A percentile compares a stretch with the other conserved stretches of the same genome.
These are phyloP conservation scores for Pseudogymnoascus pannorum DNA, from an alignment of 2,329 filamentous ascomycete genomes.

Conservation along the genomic window DNA sequence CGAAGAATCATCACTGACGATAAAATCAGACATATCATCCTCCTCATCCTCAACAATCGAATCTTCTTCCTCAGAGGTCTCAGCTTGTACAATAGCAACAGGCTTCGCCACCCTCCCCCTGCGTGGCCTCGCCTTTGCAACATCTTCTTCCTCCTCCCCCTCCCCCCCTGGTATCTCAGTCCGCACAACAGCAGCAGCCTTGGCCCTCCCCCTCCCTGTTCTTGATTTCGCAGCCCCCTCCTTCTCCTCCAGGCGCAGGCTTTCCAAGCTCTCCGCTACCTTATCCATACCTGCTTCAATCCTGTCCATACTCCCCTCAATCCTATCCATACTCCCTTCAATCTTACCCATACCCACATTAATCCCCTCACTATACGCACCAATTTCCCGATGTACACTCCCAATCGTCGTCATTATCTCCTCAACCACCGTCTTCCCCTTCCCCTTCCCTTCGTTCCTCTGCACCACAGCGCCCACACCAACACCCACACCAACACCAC, in stretches of 20 bases:
- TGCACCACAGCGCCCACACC: background rate
- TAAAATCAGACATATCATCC: constrained; percentile 25
- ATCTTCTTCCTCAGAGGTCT: background rate
- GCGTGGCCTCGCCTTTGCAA: background rate
- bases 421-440: background rate
- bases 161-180: background rate
- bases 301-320: background rate
- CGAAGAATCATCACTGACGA: constrained; percentile 23
- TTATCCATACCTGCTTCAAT: background rate
- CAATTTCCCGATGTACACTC: too few species aligned
- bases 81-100: background rate
- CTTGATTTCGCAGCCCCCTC: background rate
- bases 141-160: constrained; percentile 7
- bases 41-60: background rate
- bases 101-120: background rate
- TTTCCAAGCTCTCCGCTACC: background rate
- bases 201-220: background rate
- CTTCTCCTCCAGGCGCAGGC: background rate
- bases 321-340: background rate
- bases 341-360: background rate
- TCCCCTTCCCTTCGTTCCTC: background rate
- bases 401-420: background rate
- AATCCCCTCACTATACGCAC: background rate
- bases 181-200: background rate
- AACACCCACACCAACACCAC: background rate